Evolutionary conservation across 345 rosid species (phyloP).

Genomic region (Gynandropsis gynandra): DNA sequence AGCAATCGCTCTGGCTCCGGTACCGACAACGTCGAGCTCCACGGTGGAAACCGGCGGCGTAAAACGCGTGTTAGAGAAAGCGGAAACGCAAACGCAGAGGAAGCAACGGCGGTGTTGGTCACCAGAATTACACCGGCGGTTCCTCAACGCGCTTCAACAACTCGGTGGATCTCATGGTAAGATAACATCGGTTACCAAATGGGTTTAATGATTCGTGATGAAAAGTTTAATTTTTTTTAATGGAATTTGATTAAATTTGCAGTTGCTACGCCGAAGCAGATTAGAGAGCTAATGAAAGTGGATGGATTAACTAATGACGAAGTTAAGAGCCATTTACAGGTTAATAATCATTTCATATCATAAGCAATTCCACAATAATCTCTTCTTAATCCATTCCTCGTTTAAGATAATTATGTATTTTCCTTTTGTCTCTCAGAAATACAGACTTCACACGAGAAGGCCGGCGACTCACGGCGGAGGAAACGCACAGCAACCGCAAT

Average conservation of each 20-base stretch:
- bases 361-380: neutral
- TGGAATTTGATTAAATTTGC: conserved; percentile 14
- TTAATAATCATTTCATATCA: conserved; percentile 11
- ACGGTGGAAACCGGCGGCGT: conserved; percentile 25
- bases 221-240: neutral
- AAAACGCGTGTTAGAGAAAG: conserved; percentile 35
- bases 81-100: conserved; percentile 34
- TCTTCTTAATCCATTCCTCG: no score
- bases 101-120: conserved; percentile 95
- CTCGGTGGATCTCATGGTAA: conserved; percentile 92
- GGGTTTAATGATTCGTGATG: no score
- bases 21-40: conserved; percentile 37
- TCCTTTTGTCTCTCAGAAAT: conserved; percentile 53
- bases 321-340: conserved; percentile 99
- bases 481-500: conserved; percentile 60
- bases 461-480: conserved; percentile 37
- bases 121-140: conserved; percentile 82
- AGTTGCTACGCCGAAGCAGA: conserved; percentile 95
- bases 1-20: conserved; percentile 25
- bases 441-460: conserved; percentile 80
- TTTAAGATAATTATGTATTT: neutral
- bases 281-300: conserved; percentile 90
- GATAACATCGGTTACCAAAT: neutral
- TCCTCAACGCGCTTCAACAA: conserved; percentile 77
- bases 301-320: conserved; percentile 94